Percentiles rank a stretch among this genome's conserved stretches.
Evolutionary conservation across 2,329 filamentous ascomycete genomes (phyloP).

Genomic region (Zalaria obscura): DNA sequence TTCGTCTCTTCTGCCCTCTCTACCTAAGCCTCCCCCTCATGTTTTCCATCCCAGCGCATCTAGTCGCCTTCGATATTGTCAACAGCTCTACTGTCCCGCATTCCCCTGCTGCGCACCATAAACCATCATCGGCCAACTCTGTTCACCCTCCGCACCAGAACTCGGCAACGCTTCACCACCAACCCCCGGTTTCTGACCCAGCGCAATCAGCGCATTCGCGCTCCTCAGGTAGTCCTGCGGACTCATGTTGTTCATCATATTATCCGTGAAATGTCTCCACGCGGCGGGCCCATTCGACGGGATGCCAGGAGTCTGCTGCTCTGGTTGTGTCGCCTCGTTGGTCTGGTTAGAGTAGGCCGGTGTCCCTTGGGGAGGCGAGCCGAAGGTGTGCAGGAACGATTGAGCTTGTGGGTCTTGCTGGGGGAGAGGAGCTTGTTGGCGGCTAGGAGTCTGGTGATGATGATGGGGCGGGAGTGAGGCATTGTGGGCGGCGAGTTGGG

Average conservation of each 20-base stretch:
- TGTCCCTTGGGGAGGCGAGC: constrained; percentile 2
- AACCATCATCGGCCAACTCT: background rate
- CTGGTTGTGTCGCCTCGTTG: constrained; percentile 4
- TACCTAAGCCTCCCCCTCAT: no score
- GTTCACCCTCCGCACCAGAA: background rate
- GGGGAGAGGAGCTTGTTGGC: constrained; percentile 2
- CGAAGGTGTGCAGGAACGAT: constrained; percentile 4
- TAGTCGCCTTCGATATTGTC: no score
- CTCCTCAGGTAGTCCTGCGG: constrained; percentile 22
- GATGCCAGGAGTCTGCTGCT: constrained; percentile 3
- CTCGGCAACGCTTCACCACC: background rate
- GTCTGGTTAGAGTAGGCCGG: constrained; percentile 1
- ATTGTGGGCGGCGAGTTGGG: constrained; percentile 9
- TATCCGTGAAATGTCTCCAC: constrained; percentile 17
- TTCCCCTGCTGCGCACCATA: background rate
- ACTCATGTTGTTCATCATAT: constrained; percentile 10
- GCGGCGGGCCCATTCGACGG: constrained; percentile 11
- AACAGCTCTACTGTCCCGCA: no score
- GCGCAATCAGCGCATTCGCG: constrained; percentile 23
- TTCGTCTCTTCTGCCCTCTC: no score
- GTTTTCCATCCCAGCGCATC: no score
- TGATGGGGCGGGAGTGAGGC: constrained; percentile 6
- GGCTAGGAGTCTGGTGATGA: constrained; percentile 5
- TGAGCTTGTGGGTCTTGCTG: constrained; percentile 3
- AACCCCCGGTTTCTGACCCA: constrained; percentile 6